Percentiles rank a stretch among this genome's conserved stretches.
These are phyloP conservation scores for Acmispon strigosus DNA, from an alignment of 306 rosid species.

Conservation along the genomic window DNA sequence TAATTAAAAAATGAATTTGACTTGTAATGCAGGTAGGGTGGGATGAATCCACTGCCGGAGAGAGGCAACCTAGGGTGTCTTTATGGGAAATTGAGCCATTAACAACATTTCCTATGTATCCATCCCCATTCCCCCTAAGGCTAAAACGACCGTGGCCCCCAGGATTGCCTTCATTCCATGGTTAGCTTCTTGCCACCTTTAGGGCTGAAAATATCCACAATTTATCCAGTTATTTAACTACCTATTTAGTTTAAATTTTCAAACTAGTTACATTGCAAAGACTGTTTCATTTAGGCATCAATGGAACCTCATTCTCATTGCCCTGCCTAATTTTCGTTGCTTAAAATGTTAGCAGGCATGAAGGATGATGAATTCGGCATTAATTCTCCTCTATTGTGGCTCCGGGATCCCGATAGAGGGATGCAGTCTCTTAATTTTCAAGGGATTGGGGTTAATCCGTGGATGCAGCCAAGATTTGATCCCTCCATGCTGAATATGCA, in stretches of 20 bases:
- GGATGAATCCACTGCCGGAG: slow-evolving; percentile 99
- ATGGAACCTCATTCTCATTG: neutral
- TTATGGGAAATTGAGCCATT: slow-evolving; percentile 97
- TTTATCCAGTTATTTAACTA: neutral
- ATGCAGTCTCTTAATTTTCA: slow-evolving; percentile 70
- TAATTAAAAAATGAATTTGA: neutral
- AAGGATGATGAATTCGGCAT: slow-evolving; percentile 80
- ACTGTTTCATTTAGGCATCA: neutral
- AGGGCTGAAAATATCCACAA: neutral
- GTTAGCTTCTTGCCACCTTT: slow-evolving; percentile 34
- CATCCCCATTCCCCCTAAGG: slow-evolving; percentile 85
- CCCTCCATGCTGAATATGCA: slow-evolving; percentile 73
- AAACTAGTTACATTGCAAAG: neutral
- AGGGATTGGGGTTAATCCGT: slow-evolving; percentile 77
- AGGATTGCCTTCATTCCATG: slow-evolving; percentile 79
- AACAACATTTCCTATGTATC: slow-evolving; percentile 97
- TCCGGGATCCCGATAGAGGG: slow-evolving; percentile 70
- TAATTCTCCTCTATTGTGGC: slow-evolving; percentile 77
- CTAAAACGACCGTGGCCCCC: slow-evolving; percentile 96
- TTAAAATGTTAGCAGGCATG: slow-evolving; percentile 48
- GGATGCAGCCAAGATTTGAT: slow-evolving; percentile 91
- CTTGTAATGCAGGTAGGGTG: slow-evolving; percentile 82
- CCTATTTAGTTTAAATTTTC: neutral
- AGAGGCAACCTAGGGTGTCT: slow-evolving; percentile 95
- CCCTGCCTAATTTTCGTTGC: neutral